Evolutionary conservation across 1,284 basidiomycete species (phyloP).

Genomic region (Bondarzewia mesenterica): DNA sequence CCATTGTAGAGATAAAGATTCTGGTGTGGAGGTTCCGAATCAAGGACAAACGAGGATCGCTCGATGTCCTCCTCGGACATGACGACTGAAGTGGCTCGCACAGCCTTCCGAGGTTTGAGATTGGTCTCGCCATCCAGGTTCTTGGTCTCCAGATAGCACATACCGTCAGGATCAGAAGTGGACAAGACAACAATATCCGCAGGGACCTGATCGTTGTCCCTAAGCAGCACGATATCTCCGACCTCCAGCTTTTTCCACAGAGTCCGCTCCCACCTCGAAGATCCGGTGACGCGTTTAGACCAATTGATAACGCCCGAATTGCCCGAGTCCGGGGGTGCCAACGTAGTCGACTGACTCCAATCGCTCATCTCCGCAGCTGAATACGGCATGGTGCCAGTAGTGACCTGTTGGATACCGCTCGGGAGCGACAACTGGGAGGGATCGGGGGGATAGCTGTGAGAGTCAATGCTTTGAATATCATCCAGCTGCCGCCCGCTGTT

Average conservation of each 20-base stretch:
- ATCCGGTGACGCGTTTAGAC: constrained; percentile 57
- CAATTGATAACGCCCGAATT: constrained; percentile 75
- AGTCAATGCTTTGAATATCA: constrained; percentile 60
- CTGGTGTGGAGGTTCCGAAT: constrained; percentile 90
- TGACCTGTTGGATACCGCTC: constrained; percentile 5
- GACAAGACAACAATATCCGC: constrained; percentile 90
- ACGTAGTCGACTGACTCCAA: constrained; percentile 8
- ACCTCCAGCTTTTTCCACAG: constrained; percentile 99
- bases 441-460: constrained; percentile 48
- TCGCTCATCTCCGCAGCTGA: constrained; percentile 6
- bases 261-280: constrained; percentile 88
- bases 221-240: constrained; percentile 87
- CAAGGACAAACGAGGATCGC: constrained; percentile 78
- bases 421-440: constrained; percentile 8
- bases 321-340: constrained; percentile 20
- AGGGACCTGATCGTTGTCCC: constrained; percentile 93
- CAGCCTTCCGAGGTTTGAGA: constrained; percentile 77
- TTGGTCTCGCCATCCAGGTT: constrained; percentile 98
- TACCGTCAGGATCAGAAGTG: constrained; percentile 76
- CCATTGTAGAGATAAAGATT: constrained; percentile 91
- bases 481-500: constrained; percentile 45
- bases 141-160: constrained; percentile 92
- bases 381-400: background rate
- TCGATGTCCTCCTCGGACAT: constrained; percentile 89
- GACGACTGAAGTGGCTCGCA: constrained; percentile 73